Evolutionary conservation across 345 rosid species (phyloP), one percentile per base, ranked within the genome.

Genomic region (Sonneratia caseolaris): DNA sequence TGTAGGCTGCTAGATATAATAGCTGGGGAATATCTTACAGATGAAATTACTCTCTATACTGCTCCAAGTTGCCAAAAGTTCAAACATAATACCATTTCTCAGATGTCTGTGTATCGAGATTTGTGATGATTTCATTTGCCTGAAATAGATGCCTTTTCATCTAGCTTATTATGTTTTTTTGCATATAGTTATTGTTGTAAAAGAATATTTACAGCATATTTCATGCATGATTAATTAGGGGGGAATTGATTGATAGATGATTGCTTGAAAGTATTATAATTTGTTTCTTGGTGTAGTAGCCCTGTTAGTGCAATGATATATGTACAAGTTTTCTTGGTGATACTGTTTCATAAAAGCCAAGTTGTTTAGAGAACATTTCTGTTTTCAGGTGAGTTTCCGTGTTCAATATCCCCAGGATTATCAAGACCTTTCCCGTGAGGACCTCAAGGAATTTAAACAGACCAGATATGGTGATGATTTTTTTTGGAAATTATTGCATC

Each of bases 381-480:
- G 59, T 73, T 78, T 64, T 57, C 89, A 95, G 99, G 97, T 92
- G 80, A 89, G 88, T 84, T 95, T 82, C 79, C 90, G 96, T 74
- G 99, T 95, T 81, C 97, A 92, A 69, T 95, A 90, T 81, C 92
- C 97, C 37, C 84, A 85, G 78, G 98, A 92, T 80, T 79, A 92
- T 84, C 94, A 90, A 81, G 84, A 83, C 76, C 97, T 95, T 76
- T 88, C 98, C 71, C 82, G 77, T 57, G 97, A 95, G 81, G 99
- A 95, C 83, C 99, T 92, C 76, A 92, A 87, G 84, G 99, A 95
- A 71, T 92, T 95, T 78, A 92, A 92, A 83, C 96, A 92, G 72
- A 89, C 96, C 53, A 89, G 99, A 95, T 92, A 90, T 85, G 99
- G 97, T 95, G 90, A 84, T 69, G 68, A 75, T 69, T 37, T 8